phyloP scores from a whole-genome alignment of 2,329 filamentous ascomycete genomes.

The Fusarium pseudonygamai region DNA sequence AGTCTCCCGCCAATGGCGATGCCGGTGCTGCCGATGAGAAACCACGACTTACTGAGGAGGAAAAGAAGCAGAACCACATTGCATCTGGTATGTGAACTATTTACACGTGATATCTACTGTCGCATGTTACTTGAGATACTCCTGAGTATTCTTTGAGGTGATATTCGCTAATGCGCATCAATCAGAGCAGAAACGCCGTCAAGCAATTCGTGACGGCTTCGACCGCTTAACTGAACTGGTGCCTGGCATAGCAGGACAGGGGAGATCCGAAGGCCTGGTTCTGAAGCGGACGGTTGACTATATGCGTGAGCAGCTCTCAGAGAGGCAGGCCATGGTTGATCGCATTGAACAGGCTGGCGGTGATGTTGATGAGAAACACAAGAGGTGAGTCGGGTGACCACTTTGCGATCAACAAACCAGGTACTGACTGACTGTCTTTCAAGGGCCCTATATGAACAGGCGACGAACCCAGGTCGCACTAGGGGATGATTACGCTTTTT shows the following conservation, averaged over 20 bases:
- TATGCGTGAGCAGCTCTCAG: conserved; percentile 68
- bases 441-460: conserved; percentile 37
- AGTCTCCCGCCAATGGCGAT: conserved; percentile 39
- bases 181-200: conserved; percentile 56
- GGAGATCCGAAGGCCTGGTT: conserved; percentile 86
- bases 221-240: conserved; percentile 83
- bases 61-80: conserved; percentile 66
- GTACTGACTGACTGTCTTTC: conserved; percentile 22
- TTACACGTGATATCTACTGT: background rate
- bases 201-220: conserved; percentile 83
- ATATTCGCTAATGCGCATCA: conserved; percentile 15
- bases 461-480: conserved; percentile 20
- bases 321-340: conserved; percentile 66
- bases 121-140: background rate
- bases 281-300: conserved; percentile 75
- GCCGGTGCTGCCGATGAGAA: conserved; percentile 53
- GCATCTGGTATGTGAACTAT: conserved; percentile 56
- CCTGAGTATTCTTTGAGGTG: too few species aligned
- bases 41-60: conserved; percentile 61
- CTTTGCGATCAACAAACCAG: background rate
- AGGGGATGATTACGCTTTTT: conserved; percentile 17
- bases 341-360: conserved; percentile 68
- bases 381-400: conserved; percentile 49
- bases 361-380: conserved; percentile 59
- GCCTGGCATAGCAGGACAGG: conserved; percentile 83